These are phyloP conservation scores for Leccinum variicolor DNA, from an alignment of 768 basidiomycete species.

Conservation along the genomic window DNA sequence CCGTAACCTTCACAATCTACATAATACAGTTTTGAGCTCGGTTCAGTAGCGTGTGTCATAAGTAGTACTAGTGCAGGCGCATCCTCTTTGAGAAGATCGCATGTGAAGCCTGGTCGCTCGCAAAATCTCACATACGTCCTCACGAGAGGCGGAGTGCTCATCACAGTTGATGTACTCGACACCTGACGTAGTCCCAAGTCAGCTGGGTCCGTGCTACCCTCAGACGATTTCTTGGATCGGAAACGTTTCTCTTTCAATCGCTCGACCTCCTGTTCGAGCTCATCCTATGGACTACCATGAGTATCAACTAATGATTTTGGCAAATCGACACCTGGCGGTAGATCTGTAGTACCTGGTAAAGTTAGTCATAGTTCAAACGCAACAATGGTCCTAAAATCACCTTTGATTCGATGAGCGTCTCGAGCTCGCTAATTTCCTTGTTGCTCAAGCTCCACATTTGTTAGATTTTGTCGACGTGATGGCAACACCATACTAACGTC, in stretches of 20 bases:
- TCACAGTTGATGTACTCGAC: constrained; percentile 22
- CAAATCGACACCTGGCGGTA: constrained; percentile 63
- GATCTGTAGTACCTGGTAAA: constrained; percentile 53
- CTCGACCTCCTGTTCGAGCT: constrained; percentile 83
- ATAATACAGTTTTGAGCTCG: constrained; percentile 51
- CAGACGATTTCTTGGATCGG: constrained; percentile 55
- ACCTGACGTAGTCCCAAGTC: constrained; percentile 27
- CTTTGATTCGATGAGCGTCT: constrained; percentile 92
- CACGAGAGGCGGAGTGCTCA: constrained; percentile 24
- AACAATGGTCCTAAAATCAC: constrained; percentile 34
- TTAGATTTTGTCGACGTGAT: not conserved
- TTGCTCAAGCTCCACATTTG: constrained; percentile 53
- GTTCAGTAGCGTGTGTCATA: constrained; percentile 12
- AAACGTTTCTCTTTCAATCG: constrained; percentile 67
- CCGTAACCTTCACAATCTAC: constrained; percentile 84
- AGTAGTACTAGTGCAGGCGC: constrained; percentile 29
- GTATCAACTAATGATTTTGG: not conserved
- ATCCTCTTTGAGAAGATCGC: constrained; percentile 68
- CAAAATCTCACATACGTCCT: constrained; percentile 80
- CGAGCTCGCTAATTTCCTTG: constrained; percentile 92
- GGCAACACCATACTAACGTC: constrained; percentile 44
- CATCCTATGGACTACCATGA: constrained; percentile 51
- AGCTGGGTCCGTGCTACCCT: constrained; percentile 39
- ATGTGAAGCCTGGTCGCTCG: constrained; percentile 77
- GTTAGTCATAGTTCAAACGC: constrained; percentile 3